Conservation (phyloP, 345 rosid species). For the Salix brachista region DNA sequence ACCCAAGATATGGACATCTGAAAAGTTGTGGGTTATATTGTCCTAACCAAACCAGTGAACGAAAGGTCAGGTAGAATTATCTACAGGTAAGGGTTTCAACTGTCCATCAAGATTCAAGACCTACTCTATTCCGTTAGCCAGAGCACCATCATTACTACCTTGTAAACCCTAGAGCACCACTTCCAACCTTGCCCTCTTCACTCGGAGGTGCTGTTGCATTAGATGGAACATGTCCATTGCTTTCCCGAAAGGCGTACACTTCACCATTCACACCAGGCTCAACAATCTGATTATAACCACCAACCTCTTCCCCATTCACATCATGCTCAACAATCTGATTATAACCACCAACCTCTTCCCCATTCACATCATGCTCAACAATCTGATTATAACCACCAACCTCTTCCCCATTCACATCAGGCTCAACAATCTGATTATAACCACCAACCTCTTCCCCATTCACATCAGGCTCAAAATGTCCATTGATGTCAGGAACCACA, state of each 20-base stretch:
- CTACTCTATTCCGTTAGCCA: conserved; percentile 18
- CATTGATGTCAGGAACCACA: conserved; percentile 14
- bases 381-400: too few species aligned
- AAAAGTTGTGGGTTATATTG: conserved; percentile 23
- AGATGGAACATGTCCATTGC: conserved; percentile 17
- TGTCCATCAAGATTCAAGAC: conserved; percentile 16
- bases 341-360: too few species aligned
- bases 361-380: too few species aligned
- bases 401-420: conserved; percentile 18
- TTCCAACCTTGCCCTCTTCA: conserved; percentile 21
- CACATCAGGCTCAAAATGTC: background rate
- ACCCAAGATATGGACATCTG: conserved; percentile 9
- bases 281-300: background rate
- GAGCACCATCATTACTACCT: conserved; percentile 13
- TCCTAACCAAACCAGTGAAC: conserved; percentile 24
- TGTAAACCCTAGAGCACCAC: conserved; percentile 15
- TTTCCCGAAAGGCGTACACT: conserved; percentile 5
- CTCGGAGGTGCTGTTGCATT: conserved; percentile 19
- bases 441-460: background rate
- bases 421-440: background rate
- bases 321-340: too few species aligned
- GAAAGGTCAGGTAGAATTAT: conserved; percentile 26
- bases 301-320: too few species aligned
- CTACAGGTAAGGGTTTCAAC: conserved; percentile 19
- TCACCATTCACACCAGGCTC: too few species aligned